Conservation (phyloP, 495 filamentous ascomycete species). For the Oleoguttula mirabilis region DNA sequence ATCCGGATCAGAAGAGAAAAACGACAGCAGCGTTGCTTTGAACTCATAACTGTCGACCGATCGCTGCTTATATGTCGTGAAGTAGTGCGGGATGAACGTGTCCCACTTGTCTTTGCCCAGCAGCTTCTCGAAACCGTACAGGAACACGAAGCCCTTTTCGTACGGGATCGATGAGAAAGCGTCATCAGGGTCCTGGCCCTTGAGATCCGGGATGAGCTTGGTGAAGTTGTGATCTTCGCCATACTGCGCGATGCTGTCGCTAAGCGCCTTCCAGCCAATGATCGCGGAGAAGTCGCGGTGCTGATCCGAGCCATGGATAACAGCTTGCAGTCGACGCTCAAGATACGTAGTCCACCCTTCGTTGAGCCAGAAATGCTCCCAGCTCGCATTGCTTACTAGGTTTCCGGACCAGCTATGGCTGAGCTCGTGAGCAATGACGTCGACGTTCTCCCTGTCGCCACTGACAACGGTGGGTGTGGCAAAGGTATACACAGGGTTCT, state of each 20-base stretch:
- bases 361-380: slow-evolving; percentile 98
- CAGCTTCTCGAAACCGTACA: slow-evolving; percentile 74
- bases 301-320: slow-evolving; percentile 57
- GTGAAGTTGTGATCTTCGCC: slow-evolving; percentile 83
- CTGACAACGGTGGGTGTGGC: slow-evolving; percentile 86
- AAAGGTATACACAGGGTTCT: slow-evolving; percentile 59
- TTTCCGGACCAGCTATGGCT: slow-evolving; percentile 91
- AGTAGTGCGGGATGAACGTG: slow-evolving; percentile 92
- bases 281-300: slow-evolving; percentile 89
- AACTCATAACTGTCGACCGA: slow-evolving; percentile 90
- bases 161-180: slow-evolving; percentile 82
- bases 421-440: slow-evolving; percentile 94
- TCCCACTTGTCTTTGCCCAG: slow-evolving; percentile 81
- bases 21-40: slow-evolving; percentile 70
- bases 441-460: slow-evolving; percentile 84
- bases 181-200: slow-evolving; percentile 88
- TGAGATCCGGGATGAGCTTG: slow-evolving; percentile 72
- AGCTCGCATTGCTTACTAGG: slow-evolving; percentile 75
- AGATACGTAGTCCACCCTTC: slow-evolving; percentile 95
- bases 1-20: slow-evolving; percentile 59
- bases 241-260: slow-evolving; percentile 63
- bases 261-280: slow-evolving; percentile 58
- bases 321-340: slow-evolving; percentile 61
- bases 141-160: slow-evolving; percentile 64
- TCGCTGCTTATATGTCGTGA: slow-evolving; percentile 63